These are phyloP conservation scores for Botryosphaeria dothidea DNA, from an alignment of 2,329 filamentous ascomycete genomes.

Conservation along the genomic window DNA sequence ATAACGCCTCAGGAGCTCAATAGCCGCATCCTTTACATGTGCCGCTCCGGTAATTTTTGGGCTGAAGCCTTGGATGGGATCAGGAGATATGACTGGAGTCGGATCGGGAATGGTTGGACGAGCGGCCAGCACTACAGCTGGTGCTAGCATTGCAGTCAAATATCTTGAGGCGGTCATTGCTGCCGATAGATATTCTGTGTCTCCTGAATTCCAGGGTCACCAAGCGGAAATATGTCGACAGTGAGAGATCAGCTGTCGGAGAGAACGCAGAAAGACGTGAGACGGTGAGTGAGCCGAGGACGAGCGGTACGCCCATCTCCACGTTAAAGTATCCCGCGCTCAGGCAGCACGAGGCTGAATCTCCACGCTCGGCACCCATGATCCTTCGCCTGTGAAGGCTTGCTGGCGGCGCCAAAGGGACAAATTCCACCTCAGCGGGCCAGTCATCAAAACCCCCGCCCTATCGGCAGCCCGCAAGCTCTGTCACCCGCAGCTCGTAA, in stretches of 20 bases:
- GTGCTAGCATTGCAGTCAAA: slow-evolving; percentile 32
- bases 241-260: background rate
- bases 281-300: slow-evolving; percentile 17
- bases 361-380: slow-evolving; percentile 5
- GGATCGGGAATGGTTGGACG: slow-evolving; percentile 31
- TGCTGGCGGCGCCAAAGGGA: slow-evolving; percentile 3
- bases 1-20: slow-evolving; percentile 32
- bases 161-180: slow-evolving; percentile 22
- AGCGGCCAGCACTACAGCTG: slow-evolving; percentile 30
- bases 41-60: slow-evolving; percentile 2
- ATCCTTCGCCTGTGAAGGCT: slow-evolving; percentile 19
- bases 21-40: slow-evolving; percentile 19
- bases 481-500: background rate
- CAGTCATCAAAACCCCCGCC: background rate
- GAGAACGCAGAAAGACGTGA: slow-evolving; percentile 15
- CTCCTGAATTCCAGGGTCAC: background rate
- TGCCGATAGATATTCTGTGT: slow-evolving; percentile 26
- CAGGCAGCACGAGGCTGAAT: slow-evolving; percentile 12
- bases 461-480: background rate
- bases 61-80: slow-evolving; percentile 30
- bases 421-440: background rate
- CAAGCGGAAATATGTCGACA: background rate
- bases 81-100: slow-evolving; percentile 31
- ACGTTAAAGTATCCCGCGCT: background rate
- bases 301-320: slow-evolving; percentile 20